Conservation (phyloP, 2,329 filamentous ascomycete genomes). For the Lecanicillium sp. region DNA sequence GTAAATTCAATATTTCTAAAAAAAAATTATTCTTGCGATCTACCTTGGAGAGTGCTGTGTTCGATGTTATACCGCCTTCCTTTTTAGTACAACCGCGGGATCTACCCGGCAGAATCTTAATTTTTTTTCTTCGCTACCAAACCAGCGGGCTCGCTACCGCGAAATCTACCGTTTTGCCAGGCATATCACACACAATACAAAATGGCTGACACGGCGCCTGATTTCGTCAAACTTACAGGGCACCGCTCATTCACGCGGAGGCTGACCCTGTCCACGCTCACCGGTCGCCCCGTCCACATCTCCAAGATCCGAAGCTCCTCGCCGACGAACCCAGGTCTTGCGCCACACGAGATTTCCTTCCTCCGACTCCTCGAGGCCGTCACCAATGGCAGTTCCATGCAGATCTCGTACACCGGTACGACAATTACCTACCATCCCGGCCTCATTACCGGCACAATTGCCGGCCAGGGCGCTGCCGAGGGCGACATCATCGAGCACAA, state of each 20-base stretch:
- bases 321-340: slow-evolving; percentile 79
- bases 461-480: slow-evolving; percentile 63
- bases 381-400: slow-evolving; percentile 91
- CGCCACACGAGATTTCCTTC: slow-evolving; percentile 90
- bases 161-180: slow-evolving; percentile 2
- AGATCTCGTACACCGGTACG: slow-evolving; percentile 94
- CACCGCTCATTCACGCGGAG: slow-evolving; percentile 79
- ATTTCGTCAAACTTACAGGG: slow-evolving; percentile 70
- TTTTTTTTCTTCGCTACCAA: slow-evolving; percentile 22
- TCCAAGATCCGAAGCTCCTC: slow-evolving; percentile 88
- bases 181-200: slow-evolving; percentile 16
- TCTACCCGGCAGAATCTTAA: slow-evolving; percentile 31
- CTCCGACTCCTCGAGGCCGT: slow-evolving; percentile 88
- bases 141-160: background rate
- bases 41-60: background rate
- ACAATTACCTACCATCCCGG: slow-evolving; percentile 88
- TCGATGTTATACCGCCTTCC: slow-evolving; percentile 26
- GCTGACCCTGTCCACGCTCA: slow-evolving; percentile 84
- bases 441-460: slow-evolving; percentile 77
- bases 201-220: slow-evolving; percentile 41
- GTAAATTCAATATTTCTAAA: background rate
- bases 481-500: slow-evolving; percentile 76
- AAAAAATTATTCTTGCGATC: background rate
- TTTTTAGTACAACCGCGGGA: slow-evolving; percentile 1
- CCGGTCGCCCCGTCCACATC: slow-evolving; percentile 82